Evolutionary conservation across 108 stramenopile species (phyloP).

Genomic region (Cylindrotheca closterium): DNA sequence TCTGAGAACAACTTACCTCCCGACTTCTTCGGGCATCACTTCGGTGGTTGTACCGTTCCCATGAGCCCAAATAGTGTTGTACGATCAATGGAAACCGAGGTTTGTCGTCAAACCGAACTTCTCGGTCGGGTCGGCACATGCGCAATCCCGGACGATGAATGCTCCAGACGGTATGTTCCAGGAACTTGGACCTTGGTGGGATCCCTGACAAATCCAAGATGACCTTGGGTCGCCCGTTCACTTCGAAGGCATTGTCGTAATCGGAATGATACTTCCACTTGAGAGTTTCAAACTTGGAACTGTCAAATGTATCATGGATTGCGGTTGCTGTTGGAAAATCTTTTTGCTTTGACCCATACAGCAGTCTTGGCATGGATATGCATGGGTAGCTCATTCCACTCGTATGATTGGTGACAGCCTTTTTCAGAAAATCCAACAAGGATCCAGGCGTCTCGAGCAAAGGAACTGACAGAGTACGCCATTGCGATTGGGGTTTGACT

Average conservation of each 20-base stretch:
- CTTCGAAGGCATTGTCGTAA: conserved; percentile 10
- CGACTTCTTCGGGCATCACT: conserved; percentile 29
- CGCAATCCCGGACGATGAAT: conserved; percentile 35
- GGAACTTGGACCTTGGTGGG: conserved; percentile 9
- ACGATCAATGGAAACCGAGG: conserved; percentile 25
- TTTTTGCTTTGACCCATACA: conserved; percentile 24
- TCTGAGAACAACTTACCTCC: neutral
- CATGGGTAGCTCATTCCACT: conserved; percentile 21
- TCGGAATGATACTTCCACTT: conserved; percentile 45
- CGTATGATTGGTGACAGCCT: neutral
- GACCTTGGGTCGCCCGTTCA: conserved; percentile 26
- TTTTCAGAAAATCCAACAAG: neutral
- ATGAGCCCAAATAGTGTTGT: conserved; percentile 41
- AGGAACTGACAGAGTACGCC: neutral
- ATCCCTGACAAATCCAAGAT: conserved; percentile 30
- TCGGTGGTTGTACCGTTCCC: conserved; percentile 31
- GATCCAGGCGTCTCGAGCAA: neutral
- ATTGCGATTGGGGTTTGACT: neutral
- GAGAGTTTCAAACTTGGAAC: conserved; percentile 39
- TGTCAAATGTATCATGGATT: neutral
- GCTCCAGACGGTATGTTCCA: conserved; percentile 15
- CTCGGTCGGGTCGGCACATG: conserved; percentile 24
- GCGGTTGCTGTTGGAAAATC: neutral
- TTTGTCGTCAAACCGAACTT: conserved; percentile 16
- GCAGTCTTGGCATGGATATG: conserved; percentile 28